Percentiles rank a stretch among this genome's conserved stretches.
Evolutionary conservation across 805 yeast genomes (phyloP).

Genomic region (Schwanniomyces polymorphus): DNA sequence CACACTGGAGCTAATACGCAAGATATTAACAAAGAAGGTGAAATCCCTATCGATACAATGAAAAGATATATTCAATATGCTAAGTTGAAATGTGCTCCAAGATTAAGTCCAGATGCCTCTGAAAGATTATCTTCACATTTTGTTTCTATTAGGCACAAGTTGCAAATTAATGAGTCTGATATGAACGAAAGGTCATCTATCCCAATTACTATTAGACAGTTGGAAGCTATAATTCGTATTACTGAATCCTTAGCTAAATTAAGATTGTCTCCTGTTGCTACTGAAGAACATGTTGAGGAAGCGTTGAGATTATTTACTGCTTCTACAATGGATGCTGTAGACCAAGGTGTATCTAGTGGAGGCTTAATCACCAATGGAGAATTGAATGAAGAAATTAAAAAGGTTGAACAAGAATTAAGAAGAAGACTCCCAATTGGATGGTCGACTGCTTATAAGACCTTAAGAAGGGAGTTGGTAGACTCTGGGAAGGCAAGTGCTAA

Average conservation of each 20-base stretch:
- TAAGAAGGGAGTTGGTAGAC: constrained; percentile 79
- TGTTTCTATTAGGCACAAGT: constrained; percentile 82
- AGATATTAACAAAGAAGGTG: constrained; percentile 59
- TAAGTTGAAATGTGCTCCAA: constrained; percentile 88
- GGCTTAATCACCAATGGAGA: constrained; percentile 52
- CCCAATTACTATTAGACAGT: constrained; percentile 96
- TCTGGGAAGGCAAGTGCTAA: constrained; percentile 60
- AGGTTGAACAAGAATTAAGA: constrained; percentile 81
- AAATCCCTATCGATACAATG: constrained; percentile 88
- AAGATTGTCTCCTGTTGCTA: constrained; percentile 78
- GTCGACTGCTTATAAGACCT: constrained; percentile 85
- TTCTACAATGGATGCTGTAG: constrained; percentile 95
- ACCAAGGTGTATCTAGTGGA: constrained; percentile 53
- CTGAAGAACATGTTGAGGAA: constrained; percentile 89
- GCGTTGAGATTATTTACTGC: constrained; percentile 94
- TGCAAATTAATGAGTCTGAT: constrained; percentile 76
- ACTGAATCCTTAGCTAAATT: constrained; percentile 92
- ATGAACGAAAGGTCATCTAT: constrained; percentile 90
- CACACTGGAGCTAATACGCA: constrained; percentile 72
- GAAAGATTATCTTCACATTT: constrained; percentile 90
- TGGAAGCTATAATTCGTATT: constrained; percentile 95
- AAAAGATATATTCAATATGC: constrained; percentile 90
- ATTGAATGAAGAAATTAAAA: constrained; percentile 67
- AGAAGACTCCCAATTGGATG: constrained; percentile 95
- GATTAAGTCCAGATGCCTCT: constrained; percentile 84